Conservation (phyloP, 2,329 filamentous ascomycete genomes). For the Penicillium sp. region DNA sequence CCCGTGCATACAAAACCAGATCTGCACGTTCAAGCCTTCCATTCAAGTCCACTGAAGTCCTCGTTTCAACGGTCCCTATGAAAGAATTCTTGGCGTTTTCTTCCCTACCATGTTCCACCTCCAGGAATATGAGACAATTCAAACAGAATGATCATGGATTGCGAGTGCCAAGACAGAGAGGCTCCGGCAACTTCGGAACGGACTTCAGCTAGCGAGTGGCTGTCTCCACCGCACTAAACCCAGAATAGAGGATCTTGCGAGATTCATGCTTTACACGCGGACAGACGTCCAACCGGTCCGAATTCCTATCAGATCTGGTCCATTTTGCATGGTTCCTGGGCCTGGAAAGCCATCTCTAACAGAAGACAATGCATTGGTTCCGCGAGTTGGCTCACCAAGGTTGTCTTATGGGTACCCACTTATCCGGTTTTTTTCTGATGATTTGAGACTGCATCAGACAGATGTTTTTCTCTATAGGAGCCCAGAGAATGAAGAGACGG, state of each 20-base stretch:
- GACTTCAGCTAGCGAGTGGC: neutral
- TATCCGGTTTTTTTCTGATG: neutral
- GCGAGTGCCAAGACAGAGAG: neutral
- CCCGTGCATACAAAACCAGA: neutral
- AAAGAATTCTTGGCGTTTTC: neutral
- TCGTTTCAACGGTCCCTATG: neutral
- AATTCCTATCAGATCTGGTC: conserved; percentile 14
- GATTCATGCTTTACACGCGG: neutral
- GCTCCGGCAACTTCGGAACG: neutral
- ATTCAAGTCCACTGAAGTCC: neutral
- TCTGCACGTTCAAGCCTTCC: neutral
- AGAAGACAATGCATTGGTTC: neutral
- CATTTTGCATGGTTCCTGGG: neutral
- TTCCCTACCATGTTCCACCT: neutral
- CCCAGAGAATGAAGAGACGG: neutral
- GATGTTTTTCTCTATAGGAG: neutral
- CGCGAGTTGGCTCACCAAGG: neutral
- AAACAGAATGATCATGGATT: neutral
- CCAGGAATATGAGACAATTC: neutral
- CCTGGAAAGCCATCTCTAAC: conserved; percentile 8
- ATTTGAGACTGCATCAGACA: neutral
- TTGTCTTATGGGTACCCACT: neutral
- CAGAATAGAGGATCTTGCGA: conserved; percentile 29
- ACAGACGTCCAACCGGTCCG: conserved; percentile 10
- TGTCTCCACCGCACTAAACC: conserved; percentile 25